phyloP scores from a whole-genome alignment of 23 red algal genomes.

The Cyanidioschyzon merolae region DNA sequence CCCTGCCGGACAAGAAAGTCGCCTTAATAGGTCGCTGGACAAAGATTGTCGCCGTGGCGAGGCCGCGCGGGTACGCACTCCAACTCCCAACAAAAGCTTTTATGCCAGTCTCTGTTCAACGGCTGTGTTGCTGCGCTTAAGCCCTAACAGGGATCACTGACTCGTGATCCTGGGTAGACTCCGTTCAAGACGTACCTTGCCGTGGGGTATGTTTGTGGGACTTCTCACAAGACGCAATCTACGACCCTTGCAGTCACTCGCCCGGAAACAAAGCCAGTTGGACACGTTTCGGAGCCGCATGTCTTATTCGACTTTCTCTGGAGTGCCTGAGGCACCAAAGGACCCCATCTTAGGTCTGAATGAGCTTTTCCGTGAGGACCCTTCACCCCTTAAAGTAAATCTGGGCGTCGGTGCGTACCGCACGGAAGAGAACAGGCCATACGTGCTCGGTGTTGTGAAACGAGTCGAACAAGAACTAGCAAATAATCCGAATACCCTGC shows the following conservation, averaged over 20 bases:
- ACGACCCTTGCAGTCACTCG: background rate
- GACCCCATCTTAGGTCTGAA: constrained; percentile 85
- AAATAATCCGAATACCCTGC: constrained; percentile 27
- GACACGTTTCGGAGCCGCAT: background rate
- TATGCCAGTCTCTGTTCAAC: no score
- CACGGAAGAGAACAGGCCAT: constrained; percentile 50
- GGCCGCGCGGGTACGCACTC: no score
- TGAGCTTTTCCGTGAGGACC: constrained; percentile 40
- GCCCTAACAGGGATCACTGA: no score
- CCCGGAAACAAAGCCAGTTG: background rate
- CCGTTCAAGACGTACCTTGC: background rate
- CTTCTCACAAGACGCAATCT: background rate
- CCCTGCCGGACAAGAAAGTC: no score
- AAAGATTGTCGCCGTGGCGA: no score
- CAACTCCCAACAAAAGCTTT: no score
- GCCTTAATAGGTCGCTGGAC: no score
- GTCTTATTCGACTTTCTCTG: constrained; percentile 22
- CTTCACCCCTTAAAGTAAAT: constrained; percentile 63
- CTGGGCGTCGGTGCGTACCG: constrained; percentile 93
- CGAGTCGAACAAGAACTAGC: constrained; percentile 40
- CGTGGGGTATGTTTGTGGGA: background rate
- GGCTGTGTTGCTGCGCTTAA: no score
- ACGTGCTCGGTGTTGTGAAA: constrained; percentile 69
- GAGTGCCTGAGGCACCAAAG: constrained; percentile 44
- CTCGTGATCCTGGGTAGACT: no score